A percentile compares a stretch with the other conserved stretches of the same genome.
Evolutionary conservation across 2,329 filamentous ascomycete species (phyloP).

Genomic region (Fusarium zealandicum): DNA sequence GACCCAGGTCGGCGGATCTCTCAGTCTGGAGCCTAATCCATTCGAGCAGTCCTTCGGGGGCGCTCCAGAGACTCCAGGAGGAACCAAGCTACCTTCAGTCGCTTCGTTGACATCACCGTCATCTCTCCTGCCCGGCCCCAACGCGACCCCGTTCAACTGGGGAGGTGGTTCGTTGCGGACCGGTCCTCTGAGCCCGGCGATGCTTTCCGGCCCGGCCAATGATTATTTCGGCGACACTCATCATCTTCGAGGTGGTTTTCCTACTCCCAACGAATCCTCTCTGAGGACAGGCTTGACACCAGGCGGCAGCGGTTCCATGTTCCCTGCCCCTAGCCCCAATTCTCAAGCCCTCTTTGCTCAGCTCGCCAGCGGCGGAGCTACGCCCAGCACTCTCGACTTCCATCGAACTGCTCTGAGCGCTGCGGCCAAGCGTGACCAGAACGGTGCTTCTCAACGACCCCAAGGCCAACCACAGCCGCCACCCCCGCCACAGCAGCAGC

Average conservation of each 20-base stretch:
- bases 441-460: constrained; percentile 44
- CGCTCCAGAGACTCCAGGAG: constrained; percentile 80
- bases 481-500: constrained; percentile 22
- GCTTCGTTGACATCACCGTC: constrained; percentile 91
- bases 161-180: constrained; percentile 83
- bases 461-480: constrained; percentile 49
- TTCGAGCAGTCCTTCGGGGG: constrained; percentile 93
- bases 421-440: constrained; percentile 67
- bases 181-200: constrained; percentile 93
- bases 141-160: constrained; percentile 80
- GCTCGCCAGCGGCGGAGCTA: constrained; percentile 81
- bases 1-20: constrained; percentile 58
- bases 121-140: constrained; percentile 76
- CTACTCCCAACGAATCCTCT: constrained; percentile 96
- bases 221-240: constrained; percentile 89
- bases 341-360: constrained; percentile 83
- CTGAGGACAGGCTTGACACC: constrained; percentile 90
- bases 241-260: constrained; percentile 82
- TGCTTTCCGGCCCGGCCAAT: constrained; percentile 85
- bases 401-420: constrained; percentile 90
- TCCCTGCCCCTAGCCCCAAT: constrained; percentile 88
- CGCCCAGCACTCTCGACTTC: constrained; percentile 91
- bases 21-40: constrained; percentile 89
- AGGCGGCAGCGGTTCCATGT: constrained; percentile 96
- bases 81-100: constrained; percentile 84